These are phyloP conservation scores for Nakazawaea pomicola DNA, from an alignment of 805 yeast species.

Conservation along the genomic window DNA sequence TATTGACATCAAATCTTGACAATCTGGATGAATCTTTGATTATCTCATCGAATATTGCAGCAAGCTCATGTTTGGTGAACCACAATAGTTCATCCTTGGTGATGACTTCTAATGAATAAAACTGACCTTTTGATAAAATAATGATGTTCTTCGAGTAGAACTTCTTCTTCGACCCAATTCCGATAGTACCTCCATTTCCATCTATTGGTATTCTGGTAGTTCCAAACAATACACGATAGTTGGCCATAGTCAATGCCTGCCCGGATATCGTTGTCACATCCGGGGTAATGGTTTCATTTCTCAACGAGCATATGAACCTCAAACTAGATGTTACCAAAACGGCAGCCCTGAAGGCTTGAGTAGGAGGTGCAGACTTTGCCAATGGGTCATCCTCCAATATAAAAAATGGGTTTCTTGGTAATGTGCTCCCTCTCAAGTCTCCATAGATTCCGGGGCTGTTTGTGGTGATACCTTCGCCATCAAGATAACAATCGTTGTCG, in stretches of 20 bases:
- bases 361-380: conserved; percentile 46
- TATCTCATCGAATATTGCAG: conserved; percentile 37
- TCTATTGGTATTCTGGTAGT: conserved; percentile 53
- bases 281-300: conserved; percentile 47
- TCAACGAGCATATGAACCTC: conserved; percentile 57
- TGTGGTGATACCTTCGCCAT: conserved; percentile 38
- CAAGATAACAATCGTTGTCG: conserved; percentile 47
- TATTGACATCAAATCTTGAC: conserved; percentile 34
- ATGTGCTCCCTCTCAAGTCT: conserved; percentile 56
- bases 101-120: conserved; percentile 44
- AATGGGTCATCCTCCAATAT: conserved; percentile 73
- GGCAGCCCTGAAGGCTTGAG: conserved; percentile 66
- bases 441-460: conserved; percentile 59
- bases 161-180: conserved; percentile 34
- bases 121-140: conserved; percentile 45
- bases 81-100: conserved; percentile 35
- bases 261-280: conserved; percentile 51
- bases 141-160: conserved; percentile 44
- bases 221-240: conserved; percentile 64
- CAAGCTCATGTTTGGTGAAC: conserved; percentile 49
- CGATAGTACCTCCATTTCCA: conserved; percentile 24
- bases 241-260: conserved; percentile 58
- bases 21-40: conserved; percentile 31
- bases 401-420: conserved; percentile 76
- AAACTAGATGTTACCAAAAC: conserved; percentile 60